These are phyloP conservation scores for Kwoniella newhampshirensis DNA, from an alignment of 768 basidiomycete species.

Conservation along the genomic window DNA sequence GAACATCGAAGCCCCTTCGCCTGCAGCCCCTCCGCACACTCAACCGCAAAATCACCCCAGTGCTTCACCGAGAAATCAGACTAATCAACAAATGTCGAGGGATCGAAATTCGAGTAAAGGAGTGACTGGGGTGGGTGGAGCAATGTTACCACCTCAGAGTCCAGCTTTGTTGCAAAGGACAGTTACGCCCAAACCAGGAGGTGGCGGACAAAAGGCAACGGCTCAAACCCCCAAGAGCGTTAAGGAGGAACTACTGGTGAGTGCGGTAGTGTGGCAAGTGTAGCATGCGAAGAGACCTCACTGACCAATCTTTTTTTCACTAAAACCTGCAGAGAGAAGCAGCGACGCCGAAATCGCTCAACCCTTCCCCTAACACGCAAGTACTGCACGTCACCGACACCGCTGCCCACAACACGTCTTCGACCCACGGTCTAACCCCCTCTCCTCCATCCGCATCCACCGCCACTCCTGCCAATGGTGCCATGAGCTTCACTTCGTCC, in stretches of 20 bases:
- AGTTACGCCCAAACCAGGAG: conserved; percentile 25
- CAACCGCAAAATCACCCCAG: conserved; percentile 1
- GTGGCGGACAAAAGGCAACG: conserved; percentile 7
- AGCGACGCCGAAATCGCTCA: conserved; percentile 40
- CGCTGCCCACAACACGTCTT: conserved; percentile 2
- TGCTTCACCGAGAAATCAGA: conserved; percentile 35
- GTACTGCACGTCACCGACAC: conserved; percentile 19
- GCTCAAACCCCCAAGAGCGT: conserved; percentile 34
- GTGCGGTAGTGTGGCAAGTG: not conserved
- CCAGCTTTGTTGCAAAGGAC: conserved; percentile 27
- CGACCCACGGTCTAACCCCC: conserved; percentile 24
- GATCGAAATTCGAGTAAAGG: conserved; percentile 40
- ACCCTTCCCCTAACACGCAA: conserved; percentile 35
- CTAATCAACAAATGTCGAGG: conserved; percentile 30
- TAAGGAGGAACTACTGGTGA: conserved; percentile 28
- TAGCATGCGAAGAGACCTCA: not conserved
- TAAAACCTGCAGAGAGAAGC: conserved; percentile 21
- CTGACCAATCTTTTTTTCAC: not conserved
- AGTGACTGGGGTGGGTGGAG: conserved; percentile 25
- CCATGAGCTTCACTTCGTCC: conserved; percentile 1
- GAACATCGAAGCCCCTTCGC: conserved; percentile 35
- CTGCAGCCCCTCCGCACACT: conserved; percentile 16
- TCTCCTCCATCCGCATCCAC: conserved; percentile 31
- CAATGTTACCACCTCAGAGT: conserved; percentile 48
- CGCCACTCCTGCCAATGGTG: conserved; percentile 15